phyloP scores from a whole-genome alignment of 352 stramenopile genomes.

The Discostella stelligera region DNA sequence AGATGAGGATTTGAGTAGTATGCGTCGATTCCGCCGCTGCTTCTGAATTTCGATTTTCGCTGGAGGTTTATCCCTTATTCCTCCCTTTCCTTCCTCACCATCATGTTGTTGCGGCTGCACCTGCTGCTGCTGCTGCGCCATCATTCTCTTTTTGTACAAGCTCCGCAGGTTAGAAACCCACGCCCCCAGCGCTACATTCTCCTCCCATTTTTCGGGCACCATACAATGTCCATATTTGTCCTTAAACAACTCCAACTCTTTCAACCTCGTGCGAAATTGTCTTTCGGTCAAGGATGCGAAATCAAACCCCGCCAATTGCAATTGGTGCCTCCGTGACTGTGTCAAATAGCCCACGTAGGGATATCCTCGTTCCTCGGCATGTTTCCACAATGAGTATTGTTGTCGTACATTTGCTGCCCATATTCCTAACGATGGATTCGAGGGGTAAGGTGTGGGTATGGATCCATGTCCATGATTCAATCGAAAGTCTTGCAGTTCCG shows the following conservation, averaged over 20 bases:
- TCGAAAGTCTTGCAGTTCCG: constrained; percentile 31
- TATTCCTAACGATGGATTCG: constrained; percentile 34
- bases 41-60: neutral
- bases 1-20: constrained; percentile 12
- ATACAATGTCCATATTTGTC: constrained; percentile 41
- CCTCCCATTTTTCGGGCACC: constrained; percentile 49
- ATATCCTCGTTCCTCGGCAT: constrained; percentile 17
- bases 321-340: constrained; percentile 7
- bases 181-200: constrained; percentile 48
- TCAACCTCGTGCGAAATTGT: constrained; percentile 39
- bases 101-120: neutral
- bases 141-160: constrained; percentile 34
- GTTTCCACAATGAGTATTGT: constrained; percentile 38
- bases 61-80: neutral
- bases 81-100: neutral
- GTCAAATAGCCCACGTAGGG: constrained; percentile 47
- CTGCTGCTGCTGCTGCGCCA: constrained; percentile 13
- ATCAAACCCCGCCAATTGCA: constrained; percentile 34
- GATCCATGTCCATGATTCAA: constrained; percentile 37
- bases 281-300: constrained; percentile 48
- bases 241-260: constrained; percentile 47
- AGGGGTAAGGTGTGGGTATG: constrained; percentile 43
- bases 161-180: constrained; percentile 51
- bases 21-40: constrained; percentile 15
- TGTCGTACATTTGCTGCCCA: constrained; percentile 47